These are phyloP conservation scores for Penium margaritaceum DNA, from an alignment of 139 green algal genomes.

Conservation along the genomic window DNA sequence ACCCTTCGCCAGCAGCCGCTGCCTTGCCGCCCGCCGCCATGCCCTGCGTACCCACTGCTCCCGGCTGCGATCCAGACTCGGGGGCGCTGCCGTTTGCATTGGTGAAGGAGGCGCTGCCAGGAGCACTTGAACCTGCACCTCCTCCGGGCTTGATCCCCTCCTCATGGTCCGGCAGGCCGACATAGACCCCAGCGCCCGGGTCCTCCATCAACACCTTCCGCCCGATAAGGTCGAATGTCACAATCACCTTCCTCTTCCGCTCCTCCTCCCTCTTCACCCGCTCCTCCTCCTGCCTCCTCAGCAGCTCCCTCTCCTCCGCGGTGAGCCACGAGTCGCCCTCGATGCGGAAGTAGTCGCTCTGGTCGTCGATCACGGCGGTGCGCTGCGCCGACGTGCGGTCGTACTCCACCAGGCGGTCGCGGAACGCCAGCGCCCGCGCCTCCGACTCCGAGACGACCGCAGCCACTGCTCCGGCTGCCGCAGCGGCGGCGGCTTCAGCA, in stretches of 20 bases:
- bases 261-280: constrained; percentile 60
- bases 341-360: constrained; percentile 82
- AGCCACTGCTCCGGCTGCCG: too few species aligned
- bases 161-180: not conserved
- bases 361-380: constrained; percentile 84
- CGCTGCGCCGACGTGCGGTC: constrained; percentile 56
- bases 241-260: constrained; percentile 51
- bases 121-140: not conserved
- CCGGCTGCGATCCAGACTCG: not conserved
- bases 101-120: not conserved
- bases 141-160: not conserved
- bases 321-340: constrained; percentile 83
- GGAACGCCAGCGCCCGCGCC: constrained; percentile 37
- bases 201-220: constrained; percentile 51
- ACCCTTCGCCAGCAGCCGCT: not conserved
- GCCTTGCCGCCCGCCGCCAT: too few species aligned
- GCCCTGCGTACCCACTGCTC: not conserved
- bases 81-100: not conserved
- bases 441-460: constrained; percentile 27
- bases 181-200: not conserved
- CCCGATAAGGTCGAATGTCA: constrained; percentile 79
- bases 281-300: constrained; percentile 52
- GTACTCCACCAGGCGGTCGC: constrained; percentile 47
- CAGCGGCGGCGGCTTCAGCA: not conserved
- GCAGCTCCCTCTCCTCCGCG: constrained; percentile 58